Conservation (phyloP, 495 filamentous ascomycete species). For the Penicillium canariense region DNA sequence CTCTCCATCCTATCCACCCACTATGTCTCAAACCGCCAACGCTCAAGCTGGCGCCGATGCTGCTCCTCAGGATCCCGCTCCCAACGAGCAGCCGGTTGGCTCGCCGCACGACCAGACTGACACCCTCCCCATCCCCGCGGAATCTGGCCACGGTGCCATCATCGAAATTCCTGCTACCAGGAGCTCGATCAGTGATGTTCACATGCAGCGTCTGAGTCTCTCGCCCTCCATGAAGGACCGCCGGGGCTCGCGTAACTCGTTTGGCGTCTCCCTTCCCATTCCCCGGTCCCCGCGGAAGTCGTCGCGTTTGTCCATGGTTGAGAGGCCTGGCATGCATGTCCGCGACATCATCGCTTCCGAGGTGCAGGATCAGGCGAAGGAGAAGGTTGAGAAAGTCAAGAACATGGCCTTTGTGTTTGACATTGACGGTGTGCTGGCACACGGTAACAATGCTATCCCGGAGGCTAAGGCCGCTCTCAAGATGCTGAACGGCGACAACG, state of each 20-base stretch:
- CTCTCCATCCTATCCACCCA: background rate
- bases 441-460: constrained; percentile 75
- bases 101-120: constrained; percentile 29
- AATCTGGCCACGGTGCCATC: constrained; percentile 41
- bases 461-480: constrained; percentile 80
- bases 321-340: constrained; percentile 45
- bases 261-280: constrained; percentile 73
- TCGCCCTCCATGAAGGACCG: constrained; percentile 64
- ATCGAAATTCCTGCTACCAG: constrained; percentile 73
- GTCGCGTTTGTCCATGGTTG: constrained; percentile 52
- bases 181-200: constrained; percentile 64
- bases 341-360: constrained; percentile 71
- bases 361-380: constrained; percentile 65
- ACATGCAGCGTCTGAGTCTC: constrained; percentile 71
- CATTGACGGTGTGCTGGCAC: constrained; percentile 85
- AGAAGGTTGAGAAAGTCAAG: constrained; percentile 63
- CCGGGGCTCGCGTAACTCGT: constrained; percentile 73
- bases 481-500: constrained; percentile 81
- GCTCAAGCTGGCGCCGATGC: constrained; percentile 50
- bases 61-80: constrained; percentile 35
- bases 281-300: constrained; percentile 68
- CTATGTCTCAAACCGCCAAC: constrained; percentile 63
- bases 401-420: constrained; percentile 87
- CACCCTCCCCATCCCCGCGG: constrained; percentile 47
- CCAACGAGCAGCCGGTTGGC: constrained; percentile 17